These are phyloP conservation scores for Trypanosoma caninum DNA, from an alignment of 208 protist genomes.

Conservation along the genomic window DNA sequence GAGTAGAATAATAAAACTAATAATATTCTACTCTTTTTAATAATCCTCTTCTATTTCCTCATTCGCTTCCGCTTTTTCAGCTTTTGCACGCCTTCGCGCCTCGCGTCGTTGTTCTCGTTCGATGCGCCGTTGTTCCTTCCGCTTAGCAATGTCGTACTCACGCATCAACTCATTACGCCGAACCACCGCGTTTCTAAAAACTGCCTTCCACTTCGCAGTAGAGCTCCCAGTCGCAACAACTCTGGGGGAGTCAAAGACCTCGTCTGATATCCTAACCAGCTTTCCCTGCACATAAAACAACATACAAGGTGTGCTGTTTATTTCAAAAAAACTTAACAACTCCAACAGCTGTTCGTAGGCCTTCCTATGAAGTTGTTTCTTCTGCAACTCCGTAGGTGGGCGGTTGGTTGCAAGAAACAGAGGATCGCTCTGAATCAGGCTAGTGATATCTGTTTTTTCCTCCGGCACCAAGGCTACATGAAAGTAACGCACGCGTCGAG, in stretches of 20 bases:
- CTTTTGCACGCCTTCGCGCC: constrained; percentile 35
- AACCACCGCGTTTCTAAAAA: constrained; percentile 68
- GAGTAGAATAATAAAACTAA: constrained; percentile 1
- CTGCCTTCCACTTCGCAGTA: constrained; percentile 59
- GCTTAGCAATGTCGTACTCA: constrained; percentile 54
- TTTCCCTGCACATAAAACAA: constrained; percentile 70
- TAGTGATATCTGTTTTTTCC: constrained; percentile 62
- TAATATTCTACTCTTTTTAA: constrained; percentile 7
- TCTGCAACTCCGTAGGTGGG: constrained; percentile 41
- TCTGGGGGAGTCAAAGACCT: constrained; percentile 29
- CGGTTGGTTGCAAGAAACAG: constrained; percentile 51
- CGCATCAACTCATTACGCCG: constrained; percentile 73
- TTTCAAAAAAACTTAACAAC: constrained; percentile 53
- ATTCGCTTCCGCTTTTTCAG: constrained; percentile 35
- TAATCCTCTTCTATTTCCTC: constrained; percentile 24
- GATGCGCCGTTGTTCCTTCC: constrained; percentile 34
- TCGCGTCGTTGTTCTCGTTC: constrained; percentile 39
- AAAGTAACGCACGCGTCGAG: constrained; percentile 77
- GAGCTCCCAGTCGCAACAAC: constrained; percentile 49
- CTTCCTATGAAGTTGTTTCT: constrained; percentile 45
- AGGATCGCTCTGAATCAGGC: constrained; percentile 53
- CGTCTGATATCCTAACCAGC: constrained; percentile 29
- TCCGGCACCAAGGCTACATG: constrained; percentile 67
- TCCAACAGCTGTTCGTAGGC: constrained; percentile 60
- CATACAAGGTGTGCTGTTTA: constrained; percentile 74